Conservation (phyloP, 2,329 filamentous ascomycete genomes). For the Verticillium nubilum region DNA sequence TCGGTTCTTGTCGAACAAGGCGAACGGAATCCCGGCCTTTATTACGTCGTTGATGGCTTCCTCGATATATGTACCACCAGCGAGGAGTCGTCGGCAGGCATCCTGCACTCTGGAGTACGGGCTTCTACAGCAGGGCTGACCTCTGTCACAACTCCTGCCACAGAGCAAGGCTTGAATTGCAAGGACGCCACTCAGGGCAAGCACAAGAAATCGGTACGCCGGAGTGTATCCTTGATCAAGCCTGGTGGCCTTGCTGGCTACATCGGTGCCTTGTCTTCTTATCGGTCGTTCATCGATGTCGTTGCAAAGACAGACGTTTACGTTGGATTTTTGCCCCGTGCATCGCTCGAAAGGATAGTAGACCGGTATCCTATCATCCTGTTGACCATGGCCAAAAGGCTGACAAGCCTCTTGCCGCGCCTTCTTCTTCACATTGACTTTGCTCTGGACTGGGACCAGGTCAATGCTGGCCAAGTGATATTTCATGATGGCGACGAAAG, state of each 20-base stretch:
- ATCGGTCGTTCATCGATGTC: slow-evolving; percentile 93
- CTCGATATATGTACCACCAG: slow-evolving; percentile 85
- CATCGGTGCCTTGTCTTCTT: slow-evolving; percentile 88
- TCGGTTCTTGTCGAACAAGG: slow-evolving; percentile 94
- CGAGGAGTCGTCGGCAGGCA: slow-evolving; percentile 45
- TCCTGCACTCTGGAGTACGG: slow-evolving; percentile 28
- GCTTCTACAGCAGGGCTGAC: background rate
- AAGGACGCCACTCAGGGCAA: slow-evolving; percentile 33
- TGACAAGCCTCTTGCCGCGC: slow-evolving; percentile 83
- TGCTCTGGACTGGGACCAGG: slow-evolving; percentile 95
- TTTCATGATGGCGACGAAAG: slow-evolving; percentile 94
- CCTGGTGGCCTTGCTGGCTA: slow-evolving; percentile 93
- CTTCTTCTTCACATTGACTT: slow-evolving; percentile 97
- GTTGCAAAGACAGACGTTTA: slow-evolving; percentile 98
- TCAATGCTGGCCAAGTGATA: slow-evolving; percentile 89
- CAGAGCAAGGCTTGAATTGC: slow-evolving; percentile 18
- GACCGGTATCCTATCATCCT: slow-evolving; percentile 89
- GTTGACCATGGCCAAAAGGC: slow-evolving; percentile 89
- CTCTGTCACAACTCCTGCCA: slow-evolving; percentile 9
- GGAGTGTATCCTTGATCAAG: slow-evolving; percentile 85
- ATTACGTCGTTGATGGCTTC: slow-evolving; percentile 97
- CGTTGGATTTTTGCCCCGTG: slow-evolving; percentile 85
- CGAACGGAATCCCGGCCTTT: slow-evolving; percentile 91
- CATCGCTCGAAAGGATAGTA: slow-evolving; percentile 83
- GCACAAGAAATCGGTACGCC: slow-evolving; percentile 41